A percentile compares a stretch with the other conserved stretches of the same genome.
Conservation (phyloP, 768 basidiomycete genomes). For the Agaricus sinodeliciosus region DNA sequence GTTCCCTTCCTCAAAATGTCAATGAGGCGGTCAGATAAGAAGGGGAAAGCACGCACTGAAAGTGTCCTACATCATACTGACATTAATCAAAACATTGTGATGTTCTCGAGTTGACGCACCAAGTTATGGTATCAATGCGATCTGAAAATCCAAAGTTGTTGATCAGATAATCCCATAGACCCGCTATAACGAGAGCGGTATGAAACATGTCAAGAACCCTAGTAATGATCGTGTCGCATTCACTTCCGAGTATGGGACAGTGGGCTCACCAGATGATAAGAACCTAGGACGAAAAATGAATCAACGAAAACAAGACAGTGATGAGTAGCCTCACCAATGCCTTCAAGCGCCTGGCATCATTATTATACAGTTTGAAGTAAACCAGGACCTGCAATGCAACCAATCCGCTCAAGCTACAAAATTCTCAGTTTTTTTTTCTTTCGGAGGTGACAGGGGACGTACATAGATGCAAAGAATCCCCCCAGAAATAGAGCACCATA, state of each 20-base stretch:
- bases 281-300: constrained; percentile 18
- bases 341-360: constrained; percentile 22
- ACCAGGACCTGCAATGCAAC: constrained; percentile 27
- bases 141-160: constrained; percentile 20
- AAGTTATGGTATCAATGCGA: constrained; percentile 27
- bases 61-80: background rate
- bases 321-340: constrained; percentile 18
- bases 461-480: constrained; percentile 30
- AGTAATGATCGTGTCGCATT: background rate
- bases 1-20: constrained; percentile 15
- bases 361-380: constrained; percentile 28
- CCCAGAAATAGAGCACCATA: constrained; percentile 34
- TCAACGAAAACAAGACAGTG: background rate
- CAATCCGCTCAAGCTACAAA: constrained; percentile 22
- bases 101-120: constrained; percentile 18
- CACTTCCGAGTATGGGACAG: constrained; percentile 8
- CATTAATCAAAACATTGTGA: background rate
- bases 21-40: background rate
- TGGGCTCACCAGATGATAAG: constrained; percentile 22
- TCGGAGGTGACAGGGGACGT: constrained; percentile 5
- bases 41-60: constrained; percentile 1
- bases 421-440: background rate
- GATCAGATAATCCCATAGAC: constrained; percentile 35
- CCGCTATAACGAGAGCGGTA: constrained; percentile 29
- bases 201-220: constrained; percentile 34